Evolutionary conservation across 2,329 filamentous ascomycete genomes (phyloP).

Genomic region (Colletotrichum paranaense): DNA sequence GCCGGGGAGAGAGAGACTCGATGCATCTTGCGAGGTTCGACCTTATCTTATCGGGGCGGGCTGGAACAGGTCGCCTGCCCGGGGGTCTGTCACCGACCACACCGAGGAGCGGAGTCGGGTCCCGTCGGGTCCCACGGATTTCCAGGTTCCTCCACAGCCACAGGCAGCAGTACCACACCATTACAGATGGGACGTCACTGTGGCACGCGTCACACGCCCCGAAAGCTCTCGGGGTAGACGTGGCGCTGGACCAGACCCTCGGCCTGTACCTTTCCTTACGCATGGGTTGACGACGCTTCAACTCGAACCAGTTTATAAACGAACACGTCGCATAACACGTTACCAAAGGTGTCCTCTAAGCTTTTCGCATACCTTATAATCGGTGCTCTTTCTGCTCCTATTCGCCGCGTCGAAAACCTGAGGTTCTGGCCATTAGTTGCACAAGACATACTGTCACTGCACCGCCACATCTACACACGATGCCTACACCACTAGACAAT

Average conservation of each 20-base stretch:
- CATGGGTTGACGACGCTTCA: conserved; percentile 26
- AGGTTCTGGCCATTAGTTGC: background rate
- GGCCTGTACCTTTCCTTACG: background rate
- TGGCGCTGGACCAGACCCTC: conserved; percentile 6
- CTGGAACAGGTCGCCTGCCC: background rate
- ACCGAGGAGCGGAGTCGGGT: background rate
- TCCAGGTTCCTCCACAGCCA: background rate
- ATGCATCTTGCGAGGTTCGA: background rate
- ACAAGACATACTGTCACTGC: background rate
- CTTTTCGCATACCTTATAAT: no score
- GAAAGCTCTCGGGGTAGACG: background rate
- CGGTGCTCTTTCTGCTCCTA: no score
- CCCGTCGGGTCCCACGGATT: background rate
- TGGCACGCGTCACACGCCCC: conserved; percentile 27
- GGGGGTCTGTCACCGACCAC: conserved; percentile 15
- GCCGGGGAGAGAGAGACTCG: no score
- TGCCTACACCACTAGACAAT: conserved; percentile 78
- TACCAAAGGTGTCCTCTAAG: background rate
- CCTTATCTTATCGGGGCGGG: conserved; percentile 15
- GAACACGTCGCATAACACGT: conserved; percentile 24
- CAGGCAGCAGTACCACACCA: conserved; percentile 12
- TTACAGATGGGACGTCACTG: conserved; percentile 19
- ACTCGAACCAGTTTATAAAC: background rate
- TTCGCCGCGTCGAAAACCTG: background rate
- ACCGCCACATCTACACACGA: conserved; percentile 48